Evolutionary conservation across 257 asterid species (phyloP).

Genomic region (Solanum neorickii): DNA sequence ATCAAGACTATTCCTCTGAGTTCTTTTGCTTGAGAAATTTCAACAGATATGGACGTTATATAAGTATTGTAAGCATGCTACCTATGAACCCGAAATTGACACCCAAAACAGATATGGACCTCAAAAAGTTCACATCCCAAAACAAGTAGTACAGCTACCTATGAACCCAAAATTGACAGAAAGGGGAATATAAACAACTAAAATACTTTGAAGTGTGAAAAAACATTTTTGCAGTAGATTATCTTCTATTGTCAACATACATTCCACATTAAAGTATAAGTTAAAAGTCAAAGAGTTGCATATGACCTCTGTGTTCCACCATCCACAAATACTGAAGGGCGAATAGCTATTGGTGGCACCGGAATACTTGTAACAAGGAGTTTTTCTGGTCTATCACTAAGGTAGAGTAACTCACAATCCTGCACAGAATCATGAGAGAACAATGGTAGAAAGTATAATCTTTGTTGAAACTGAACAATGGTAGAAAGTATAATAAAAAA

Average conservation of each 20-base stretch:
- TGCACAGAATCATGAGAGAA: slow-evolving; percentile 10
- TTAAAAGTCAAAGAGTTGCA: neutral
- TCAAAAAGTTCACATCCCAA: neutral
- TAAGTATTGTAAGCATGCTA: neutral
- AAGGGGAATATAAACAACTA: neutral
- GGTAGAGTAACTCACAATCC: slow-evolving; percentile 91
- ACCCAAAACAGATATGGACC: neutral
- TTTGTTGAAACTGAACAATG: neutral
- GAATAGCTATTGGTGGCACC: slow-evolving; percentile 84
- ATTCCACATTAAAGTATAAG: neutral
- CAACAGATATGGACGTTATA: neutral
- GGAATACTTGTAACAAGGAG: slow-evolving; percentile 61
- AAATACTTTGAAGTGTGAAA: neutral
- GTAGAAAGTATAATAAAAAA: neutral
- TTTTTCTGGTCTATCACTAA: slow-evolving; percentile 78
- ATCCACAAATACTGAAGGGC: slow-evolving; percentile 91
- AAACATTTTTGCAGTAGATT: neutral
- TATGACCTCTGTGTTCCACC: slow-evolving; percentile 72
- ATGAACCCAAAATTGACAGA: neutral
- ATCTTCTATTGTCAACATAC: neutral
- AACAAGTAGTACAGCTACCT: neutral
- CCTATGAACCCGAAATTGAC: neutral
- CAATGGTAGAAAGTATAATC: neutral
- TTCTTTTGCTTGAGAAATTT: neutral
- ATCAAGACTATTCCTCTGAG: neutral